Base-by-base conservation (phyloP, 192 early-diverging fungal genomes). In the Rhizophagus clarus region DNA sequence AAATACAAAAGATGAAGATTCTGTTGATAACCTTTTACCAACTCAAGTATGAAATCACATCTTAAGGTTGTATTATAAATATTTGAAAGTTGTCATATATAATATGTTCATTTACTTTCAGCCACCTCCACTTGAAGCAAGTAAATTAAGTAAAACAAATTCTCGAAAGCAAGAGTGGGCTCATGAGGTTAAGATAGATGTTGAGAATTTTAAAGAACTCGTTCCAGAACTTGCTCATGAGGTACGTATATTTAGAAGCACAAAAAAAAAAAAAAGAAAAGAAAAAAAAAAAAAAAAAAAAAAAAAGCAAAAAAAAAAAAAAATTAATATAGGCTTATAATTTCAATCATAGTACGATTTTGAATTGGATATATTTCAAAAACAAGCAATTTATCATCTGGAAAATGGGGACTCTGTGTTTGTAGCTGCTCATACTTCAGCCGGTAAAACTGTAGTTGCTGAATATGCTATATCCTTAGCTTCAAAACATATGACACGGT, bases 371-470 rank as follows among this genome's bases (percentile, higher is more conserved):
- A 90, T 93, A 31, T 99, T 99, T 84, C 98, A 99, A 83, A 98
- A 98, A 83, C 92, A 92, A 56, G 98, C 98, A 0, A 94, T 99
- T 3, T 98, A 97, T 83, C 96, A 96, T 84, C 85, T 99, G 64
- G 98, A 99, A 85, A 93, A 90, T 69, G 95, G 95, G 24, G 96
- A 98, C 71, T 95, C 92, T 29, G 97, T 99, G 22, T 99, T 99
- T 88, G 93, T 99, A 15, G 98, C 98, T 0, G 98, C 98, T 1
- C 98, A 99, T 78, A 99, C 98, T 2, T 97, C 96, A 45, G 97
- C 98, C 3, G 98, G 98, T 70, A 99, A 99, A 85, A 99, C 98
- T 0, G 97, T 95, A 5, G 96, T 99, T 45, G 98, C 98, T 3
- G 98, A 99, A 85, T 98, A 99, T 82, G 98, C 98, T 1, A 96